Conservation (phyloP, 768 basidiomycete species). For the Boletus eberwhitei region DNA sequence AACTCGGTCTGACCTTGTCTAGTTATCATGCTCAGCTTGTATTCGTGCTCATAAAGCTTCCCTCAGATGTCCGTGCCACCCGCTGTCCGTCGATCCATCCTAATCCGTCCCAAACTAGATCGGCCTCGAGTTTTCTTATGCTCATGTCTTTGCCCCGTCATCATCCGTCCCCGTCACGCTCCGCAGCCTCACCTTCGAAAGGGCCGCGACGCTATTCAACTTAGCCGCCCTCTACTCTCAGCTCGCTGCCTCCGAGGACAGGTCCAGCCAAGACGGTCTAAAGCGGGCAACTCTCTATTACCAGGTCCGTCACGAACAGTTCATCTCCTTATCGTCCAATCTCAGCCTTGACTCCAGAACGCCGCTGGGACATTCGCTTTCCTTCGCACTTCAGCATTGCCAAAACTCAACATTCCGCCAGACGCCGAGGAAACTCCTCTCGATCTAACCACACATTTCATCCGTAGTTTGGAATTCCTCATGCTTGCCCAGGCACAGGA, state of each 20-base stretch:
- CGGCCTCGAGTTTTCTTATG: conserved; percentile 67
- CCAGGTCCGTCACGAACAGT: conserved; percentile 46
- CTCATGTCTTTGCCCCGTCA: conserved; percentile 59
- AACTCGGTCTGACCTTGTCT: conserved; percentile 4
- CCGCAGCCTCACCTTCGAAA: conserved; percentile 77
- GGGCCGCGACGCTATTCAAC: conserved; percentile 78
- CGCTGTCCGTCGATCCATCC: conserved; percentile 2
- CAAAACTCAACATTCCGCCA: conserved; percentile 45
- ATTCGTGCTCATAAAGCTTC: conserved; percentile 81
- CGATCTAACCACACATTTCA: conserved; percentile 64
- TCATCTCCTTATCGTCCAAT: conserved; percentile 10
- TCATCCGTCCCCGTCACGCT: conserved; percentile 56
- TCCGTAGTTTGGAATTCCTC: conserved; percentile 64
- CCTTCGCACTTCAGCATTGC: conserved; percentile 50
- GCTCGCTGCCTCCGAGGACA: conserved; percentile 67
- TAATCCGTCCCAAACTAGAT: conserved; percentile 45
- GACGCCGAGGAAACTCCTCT: conserved; percentile 53
- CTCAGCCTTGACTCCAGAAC: conserved; percentile 38
- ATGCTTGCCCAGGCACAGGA: conserved; percentile 96
- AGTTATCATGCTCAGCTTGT: conserved; percentile 93
- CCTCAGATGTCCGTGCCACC: conserved; percentile 56
- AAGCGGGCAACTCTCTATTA: conserved; percentile 71
- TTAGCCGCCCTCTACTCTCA: conserved; percentile 84
- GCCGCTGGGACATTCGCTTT: conserved; percentile 73
- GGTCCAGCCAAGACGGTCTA: conserved; percentile 73